Conservation (phyloP, 768 basidiomycete species). For the Boletus sensibilis region DNA sequence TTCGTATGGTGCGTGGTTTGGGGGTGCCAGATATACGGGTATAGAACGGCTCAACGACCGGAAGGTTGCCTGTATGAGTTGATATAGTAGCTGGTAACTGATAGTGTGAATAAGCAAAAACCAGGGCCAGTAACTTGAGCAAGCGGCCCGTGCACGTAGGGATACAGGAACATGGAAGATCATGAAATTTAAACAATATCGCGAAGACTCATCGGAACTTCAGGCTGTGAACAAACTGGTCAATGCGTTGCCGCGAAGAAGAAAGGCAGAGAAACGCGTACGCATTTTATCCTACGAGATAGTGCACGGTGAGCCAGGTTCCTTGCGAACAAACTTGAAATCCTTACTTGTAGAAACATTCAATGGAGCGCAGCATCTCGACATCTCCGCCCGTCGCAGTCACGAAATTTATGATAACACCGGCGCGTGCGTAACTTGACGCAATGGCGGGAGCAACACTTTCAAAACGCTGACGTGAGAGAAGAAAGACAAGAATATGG, state of each 20-base stretch:
- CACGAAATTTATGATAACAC: conserved; percentile 94
- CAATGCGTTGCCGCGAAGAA: conserved; percentile 18
- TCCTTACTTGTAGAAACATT: conserved; percentile 94
- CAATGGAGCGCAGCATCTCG: conserved; percentile 97
- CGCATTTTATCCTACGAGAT: conserved; percentile 77
- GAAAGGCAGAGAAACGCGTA: conserved; percentile 39
- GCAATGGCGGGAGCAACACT: conserved; percentile 88
- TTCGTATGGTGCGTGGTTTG: conserved; percentile 30
- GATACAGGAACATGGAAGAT: conserved; percentile 71
- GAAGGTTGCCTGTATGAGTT: conserved; percentile 41
- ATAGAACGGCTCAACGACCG: conserved; percentile 48
- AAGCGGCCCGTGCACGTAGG: conserved; percentile 57
- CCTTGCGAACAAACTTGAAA: neutral
- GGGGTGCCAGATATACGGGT: conserved; percentile 64
- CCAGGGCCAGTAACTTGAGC: conserved; percentile 31
- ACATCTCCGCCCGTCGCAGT: conserved; percentile 97
- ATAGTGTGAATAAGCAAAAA: conserved; percentile 37
- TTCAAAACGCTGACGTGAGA: conserved; percentile 11
- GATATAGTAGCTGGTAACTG: conserved; percentile 51
- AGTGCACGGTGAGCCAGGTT: conserved; percentile 15
- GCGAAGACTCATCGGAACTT: conserved; percentile 88
- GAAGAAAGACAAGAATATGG: neutral
- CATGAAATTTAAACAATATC: conserved; percentile 72
- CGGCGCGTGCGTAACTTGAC: conserved; percentile 79
- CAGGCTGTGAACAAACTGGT: conserved; percentile 56